phyloP scores from a whole-genome alignment of 257 asterid species.

The Primulina tabacum region DNA sequence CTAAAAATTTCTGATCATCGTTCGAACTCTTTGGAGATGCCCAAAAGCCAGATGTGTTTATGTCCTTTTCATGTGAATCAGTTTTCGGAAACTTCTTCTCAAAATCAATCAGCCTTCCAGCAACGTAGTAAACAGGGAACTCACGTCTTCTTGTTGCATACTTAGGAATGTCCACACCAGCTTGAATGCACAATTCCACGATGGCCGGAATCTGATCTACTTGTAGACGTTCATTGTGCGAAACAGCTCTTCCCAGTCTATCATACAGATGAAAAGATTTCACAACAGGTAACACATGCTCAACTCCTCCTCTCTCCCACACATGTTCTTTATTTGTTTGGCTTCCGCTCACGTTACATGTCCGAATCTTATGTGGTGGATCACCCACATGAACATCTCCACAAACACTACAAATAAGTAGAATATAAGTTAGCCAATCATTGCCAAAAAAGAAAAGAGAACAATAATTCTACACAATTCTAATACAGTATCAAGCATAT shows the following conservation, averaged over 20 bases:
- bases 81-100: slow-evolving; percentile 66
- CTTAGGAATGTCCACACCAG: slow-evolving; percentile 62
- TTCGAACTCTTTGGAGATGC: slow-evolving; percentile 25
- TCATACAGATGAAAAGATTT: slow-evolving; percentile 74
- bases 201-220: slow-evolving; percentile 73
- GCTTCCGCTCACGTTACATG: slow-evolving; percentile 56
- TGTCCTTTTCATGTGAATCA: slow-evolving; percentile 27
- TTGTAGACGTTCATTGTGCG: slow-evolving; percentile 61
- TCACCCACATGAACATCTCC: slow-evolving; percentile 69
- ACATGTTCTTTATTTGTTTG: slow-evolving; percentile 46
- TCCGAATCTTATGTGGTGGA: slow-evolving; percentile 61
- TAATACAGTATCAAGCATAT: neutral
- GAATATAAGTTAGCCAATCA: slow-evolving; percentile 3
- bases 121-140: slow-evolving; percentile 55
- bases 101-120: slow-evolving; percentile 63
- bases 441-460: slow-evolving; percentile 1
- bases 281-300: slow-evolving; percentile 48
- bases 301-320: slow-evolving; percentile 59
- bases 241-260: slow-evolving; percentile 65
- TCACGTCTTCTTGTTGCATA: slow-evolving; percentile 62
- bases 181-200: slow-evolving; percentile 75
- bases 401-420: slow-evolving; percentile 44
- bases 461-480: neutral
- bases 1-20: slow-evolving; percentile 20
- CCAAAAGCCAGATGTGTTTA: slow-evolving; percentile 47